Evolutionary conservation across 352 stramenopile species (phyloP), one percentile per base, ranked within the genome.

Genomic region (Hyaloperonospora arabidopsidis): DNA sequence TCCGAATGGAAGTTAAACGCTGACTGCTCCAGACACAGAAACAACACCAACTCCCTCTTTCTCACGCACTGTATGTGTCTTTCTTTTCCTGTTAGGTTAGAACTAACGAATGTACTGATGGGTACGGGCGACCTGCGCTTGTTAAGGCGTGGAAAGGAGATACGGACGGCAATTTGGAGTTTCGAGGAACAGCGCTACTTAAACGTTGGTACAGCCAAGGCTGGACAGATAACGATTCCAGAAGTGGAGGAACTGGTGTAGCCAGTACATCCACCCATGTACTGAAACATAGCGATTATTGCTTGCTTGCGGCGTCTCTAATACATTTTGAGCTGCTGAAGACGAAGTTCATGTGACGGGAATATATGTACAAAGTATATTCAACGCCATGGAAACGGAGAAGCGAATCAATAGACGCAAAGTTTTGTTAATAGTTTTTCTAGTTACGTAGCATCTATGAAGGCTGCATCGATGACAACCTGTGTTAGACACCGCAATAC

Each of bases 131-230:
- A 98, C 59, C 95, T 97, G 81, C 88, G 23, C 74, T 98, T 17
- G 91, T 98, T 8, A 98, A 98, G 67, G 95, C 91, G 0, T 97
- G 85, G 79, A 97, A 97, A 66, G 95, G 87, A 23, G 95, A 98
- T 71, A 98, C 86, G 19, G 76, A 89, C 52, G 95, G 95, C 34
- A 98, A 98, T 69, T 74, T 98, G 10, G 78, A 98, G 25, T 98
- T 98, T 76, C 63, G 86, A 44, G 90, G 91, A 43, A 98, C 95
- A n/a, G 89, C 94, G 76, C 63, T 98, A 98, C 81, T 95, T 97
- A 44, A 98, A 98, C 67, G 87, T 95, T 23, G 94, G 98, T 65
- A 87, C 81, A 52, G 95, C 93, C 43, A 97, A 97, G 62, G 92
- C 95, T 35, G 95, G 89, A 34, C 82, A 81, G 36, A 80, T 98